phyloP scores from a whole-genome alignment of 129 eudicot genomes.

The Ambrosia trifida region DNA sequence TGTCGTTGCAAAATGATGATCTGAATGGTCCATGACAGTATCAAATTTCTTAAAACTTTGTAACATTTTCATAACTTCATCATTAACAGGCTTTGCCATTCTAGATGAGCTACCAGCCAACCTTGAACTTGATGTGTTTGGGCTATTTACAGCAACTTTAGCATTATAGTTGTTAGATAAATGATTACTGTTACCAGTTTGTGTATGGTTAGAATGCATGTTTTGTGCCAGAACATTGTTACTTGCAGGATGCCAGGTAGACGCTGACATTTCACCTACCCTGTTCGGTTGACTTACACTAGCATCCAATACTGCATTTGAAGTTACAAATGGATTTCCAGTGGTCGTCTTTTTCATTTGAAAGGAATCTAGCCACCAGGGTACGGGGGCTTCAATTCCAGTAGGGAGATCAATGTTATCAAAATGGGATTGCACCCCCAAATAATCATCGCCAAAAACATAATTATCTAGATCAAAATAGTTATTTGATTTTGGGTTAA shows the following conservation, averaged over 20 bases:
- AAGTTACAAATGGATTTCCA: not conserved
- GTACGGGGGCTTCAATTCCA: constrained; percentile 71
- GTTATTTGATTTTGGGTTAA: constrained; percentile 32
- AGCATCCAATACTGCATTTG: not conserved
- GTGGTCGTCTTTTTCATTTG: constrained; percentile 3
- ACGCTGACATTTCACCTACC: not conserved
- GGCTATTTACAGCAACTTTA: constrained; percentile 14
- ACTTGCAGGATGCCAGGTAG: constrained; percentile 5
- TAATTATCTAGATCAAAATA: constrained; percentile 40
- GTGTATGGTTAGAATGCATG: not conserved
- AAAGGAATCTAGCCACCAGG: constrained; percentile 49
- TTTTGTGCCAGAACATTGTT: constrained; percentile 9
- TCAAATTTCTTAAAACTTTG: constrained; percentile 68
- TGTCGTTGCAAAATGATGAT: constrained; percentile 46
- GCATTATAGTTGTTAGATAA: not conserved
- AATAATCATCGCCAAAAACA: constrained; percentile 45
- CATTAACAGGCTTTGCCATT: constrained; percentile 25
- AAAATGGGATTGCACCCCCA: constrained; percentile 53
- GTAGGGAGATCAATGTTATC: constrained; percentile 74
- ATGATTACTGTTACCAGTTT: not conserved
- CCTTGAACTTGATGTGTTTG: constrained; percentile 17
- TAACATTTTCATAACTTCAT: constrained; percentile 44
- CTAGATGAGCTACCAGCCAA: constrained; percentile 26
- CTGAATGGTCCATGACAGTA: constrained; percentile 67
- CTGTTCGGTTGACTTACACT: constrained; percentile 1